Evolutionary conservation across 2,329 filamentous ascomycete species (phyloP).

Genomic region (Claviceps quebecensis): DNA sequence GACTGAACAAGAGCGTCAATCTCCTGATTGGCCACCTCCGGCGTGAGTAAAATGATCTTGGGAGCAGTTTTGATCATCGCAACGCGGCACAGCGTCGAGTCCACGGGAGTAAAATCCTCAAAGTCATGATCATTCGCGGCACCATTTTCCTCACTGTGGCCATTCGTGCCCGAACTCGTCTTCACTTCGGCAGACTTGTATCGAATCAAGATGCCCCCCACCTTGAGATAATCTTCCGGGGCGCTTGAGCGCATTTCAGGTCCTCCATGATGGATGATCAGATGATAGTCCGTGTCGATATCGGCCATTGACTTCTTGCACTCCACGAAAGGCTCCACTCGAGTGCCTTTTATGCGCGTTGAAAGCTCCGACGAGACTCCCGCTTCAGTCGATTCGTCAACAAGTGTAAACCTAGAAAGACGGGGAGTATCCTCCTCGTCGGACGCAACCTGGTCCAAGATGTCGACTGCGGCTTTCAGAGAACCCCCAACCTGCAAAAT

Average conservation of each 20-base stretch:
- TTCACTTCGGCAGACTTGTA: not conserved
- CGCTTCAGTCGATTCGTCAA: slow-evolving; percentile 8
- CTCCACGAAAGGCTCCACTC: slow-evolving; percentile 16
- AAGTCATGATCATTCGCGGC: not conserved
- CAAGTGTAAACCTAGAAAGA: slow-evolving; percentile 21
- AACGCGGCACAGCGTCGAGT: not conserved
- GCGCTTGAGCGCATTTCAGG: slow-evolving; percentile 5
- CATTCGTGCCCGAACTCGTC: not conserved
- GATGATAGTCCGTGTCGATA: slow-evolving; percentile 17
- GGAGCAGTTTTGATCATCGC: not conserved
- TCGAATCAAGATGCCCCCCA: slow-evolving; percentile 16
- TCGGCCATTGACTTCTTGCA: slow-evolving; percentile 11
- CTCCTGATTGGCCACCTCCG: not conserved
- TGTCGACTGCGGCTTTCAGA: slow-evolving; percentile 7
- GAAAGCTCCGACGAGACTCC: slow-evolving; percentile 4
- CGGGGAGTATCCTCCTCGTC: slow-evolving; percentile 14
- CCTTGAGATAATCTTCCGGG: slow-evolving; percentile 14
- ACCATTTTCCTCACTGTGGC: not conserved
- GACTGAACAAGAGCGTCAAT: not conserved
- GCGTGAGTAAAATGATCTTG: slow-evolving; percentile 2
- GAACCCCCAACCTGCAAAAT: slow-evolving; percentile 26
- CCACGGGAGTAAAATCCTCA: not conserved
- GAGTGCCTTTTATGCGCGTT: slow-evolving; percentile 6
- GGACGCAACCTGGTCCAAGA: slow-evolving; percentile 16
- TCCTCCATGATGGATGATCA: slow-evolving; percentile 16